Conservation (phyloP, 2,329 filamentous ascomycete genomes). For the Aspergillus neotritici region DNA sequence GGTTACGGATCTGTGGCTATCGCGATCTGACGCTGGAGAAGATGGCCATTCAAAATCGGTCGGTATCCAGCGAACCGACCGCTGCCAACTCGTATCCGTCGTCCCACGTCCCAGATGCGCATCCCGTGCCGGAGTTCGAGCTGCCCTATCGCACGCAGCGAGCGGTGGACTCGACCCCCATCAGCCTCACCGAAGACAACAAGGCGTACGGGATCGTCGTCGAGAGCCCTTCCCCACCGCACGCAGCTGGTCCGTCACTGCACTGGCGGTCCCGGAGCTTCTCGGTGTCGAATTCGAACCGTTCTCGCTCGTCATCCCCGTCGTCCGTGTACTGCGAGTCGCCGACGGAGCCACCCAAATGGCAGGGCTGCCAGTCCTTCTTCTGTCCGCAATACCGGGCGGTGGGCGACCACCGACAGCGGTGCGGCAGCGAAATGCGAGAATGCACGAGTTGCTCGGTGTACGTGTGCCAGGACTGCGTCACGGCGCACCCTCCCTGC, state of each 20-base stretch:
- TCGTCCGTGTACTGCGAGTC: conserved; percentile 35
- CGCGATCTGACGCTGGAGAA: conserved; percentile 51
- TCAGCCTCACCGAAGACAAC: conserved; percentile 33
- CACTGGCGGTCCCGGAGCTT: conserved; percentile 32
- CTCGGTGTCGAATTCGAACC: conserved; percentile 37
- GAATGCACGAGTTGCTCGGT: conserved; percentile 44
- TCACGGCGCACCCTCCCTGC: conserved; percentile 37
- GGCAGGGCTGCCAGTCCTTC: conserved; percentile 46
- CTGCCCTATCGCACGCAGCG: conserved; percentile 29
- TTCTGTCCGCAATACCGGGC: conserved; percentile 42
- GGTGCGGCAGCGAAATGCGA: conserved; percentile 39
- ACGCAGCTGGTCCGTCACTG: conserved; percentile 17
- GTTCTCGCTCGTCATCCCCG: conserved; percentile 37
- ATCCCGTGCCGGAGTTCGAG: conserved; percentile 20
- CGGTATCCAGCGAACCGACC: conserved; percentile 10
- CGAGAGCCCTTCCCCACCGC: conserved; percentile 16
- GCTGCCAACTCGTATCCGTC: conserved; percentile 2
- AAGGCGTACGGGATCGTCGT: conserved; percentile 23
- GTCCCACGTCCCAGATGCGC: conserved; percentile 10
- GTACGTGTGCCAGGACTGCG: conserved; percentile 43
- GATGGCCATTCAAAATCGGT: conserved; percentile 31
- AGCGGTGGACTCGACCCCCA: conserved; percentile 26
- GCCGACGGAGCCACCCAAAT: conserved; percentile 32
- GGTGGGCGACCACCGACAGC: conserved; percentile 41
- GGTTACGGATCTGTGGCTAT: conserved; percentile 54